Evolutionary conservation across 345 rosid genomes (phyloP).

Genomic region (Eucalyptus virginea): DNA sequence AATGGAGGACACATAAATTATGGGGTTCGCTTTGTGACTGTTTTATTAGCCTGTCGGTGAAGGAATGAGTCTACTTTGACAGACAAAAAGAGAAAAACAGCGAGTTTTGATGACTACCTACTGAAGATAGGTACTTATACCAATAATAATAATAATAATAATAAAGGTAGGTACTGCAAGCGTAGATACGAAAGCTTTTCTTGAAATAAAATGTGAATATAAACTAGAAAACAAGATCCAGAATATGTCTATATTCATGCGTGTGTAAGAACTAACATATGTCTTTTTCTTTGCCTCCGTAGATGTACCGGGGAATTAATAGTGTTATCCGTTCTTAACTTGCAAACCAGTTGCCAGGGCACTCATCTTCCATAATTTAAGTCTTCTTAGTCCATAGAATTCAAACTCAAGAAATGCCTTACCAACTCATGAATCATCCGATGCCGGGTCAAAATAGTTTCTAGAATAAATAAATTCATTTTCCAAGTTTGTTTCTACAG

Average conservation of each 20-base stretch:
- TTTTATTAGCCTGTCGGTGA: not conserved
- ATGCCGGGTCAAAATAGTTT: not conserved
- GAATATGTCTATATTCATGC: not conserved
- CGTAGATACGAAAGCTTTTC: not conserved
- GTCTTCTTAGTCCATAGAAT: not conserved
- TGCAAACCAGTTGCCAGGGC: not conserved
- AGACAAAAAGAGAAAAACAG: not conserved
- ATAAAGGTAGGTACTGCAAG: not conserved
- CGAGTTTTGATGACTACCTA: not conserved
- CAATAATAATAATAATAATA: too few species aligned
- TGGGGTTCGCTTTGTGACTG: not conserved
- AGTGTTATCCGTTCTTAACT: not conserved
- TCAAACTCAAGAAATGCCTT: not conserved
- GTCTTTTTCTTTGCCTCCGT: not conserved
- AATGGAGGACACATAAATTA: not conserved
- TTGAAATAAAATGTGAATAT: not conserved
- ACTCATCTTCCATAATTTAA: not conserved
- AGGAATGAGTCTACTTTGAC: not conserved
- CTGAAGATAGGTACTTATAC: not conserved
- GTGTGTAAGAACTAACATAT: not conserved
- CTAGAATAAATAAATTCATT: not conserved
- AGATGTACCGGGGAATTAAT: rapidly evolving
- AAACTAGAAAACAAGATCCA: not conserved
- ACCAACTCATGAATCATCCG: not conserved
- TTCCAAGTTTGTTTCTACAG: not conserved